phyloP scores from a whole-genome alignment of 768 basidiomycete species.

The Tricholoma sp. region DNA sequence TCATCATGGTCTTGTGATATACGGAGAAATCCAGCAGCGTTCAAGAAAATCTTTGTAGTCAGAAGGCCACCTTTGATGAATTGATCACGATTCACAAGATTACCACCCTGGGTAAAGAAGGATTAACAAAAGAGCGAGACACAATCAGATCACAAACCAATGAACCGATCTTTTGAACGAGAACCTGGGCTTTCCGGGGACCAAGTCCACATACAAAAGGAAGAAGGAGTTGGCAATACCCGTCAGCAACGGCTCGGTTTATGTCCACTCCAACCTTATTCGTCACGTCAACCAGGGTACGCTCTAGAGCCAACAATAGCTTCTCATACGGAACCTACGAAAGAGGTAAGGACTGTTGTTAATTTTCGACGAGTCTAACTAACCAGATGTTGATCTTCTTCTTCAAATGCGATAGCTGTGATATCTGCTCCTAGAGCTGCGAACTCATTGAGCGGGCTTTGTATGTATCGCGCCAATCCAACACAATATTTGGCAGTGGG shows the following conservation, averaged over 20 bases:
- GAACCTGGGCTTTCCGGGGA: conserved; percentile 83
- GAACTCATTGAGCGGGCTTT: conserved; percentile 93
- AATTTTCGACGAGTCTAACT: conserved; percentile 19
- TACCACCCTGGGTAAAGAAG: conserved; percentile 61
- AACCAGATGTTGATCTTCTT: conserved; percentile 84
- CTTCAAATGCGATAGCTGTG: conserved; percentile 74
- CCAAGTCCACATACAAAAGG: conserved; percentile 93
- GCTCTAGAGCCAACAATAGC: conserved; percentile 73
- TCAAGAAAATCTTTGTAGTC: conserved; percentile 86
- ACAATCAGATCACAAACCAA: conserved; percentile 44
- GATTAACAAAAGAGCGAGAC: conserved; percentile 4
- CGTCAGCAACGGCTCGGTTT: conserved; percentile 84
- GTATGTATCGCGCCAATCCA: conserved; percentile 87
- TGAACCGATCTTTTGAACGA: conserved; percentile 75
- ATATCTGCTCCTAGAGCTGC: conserved; percentile 86
- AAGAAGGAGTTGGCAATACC: conserved; percentile 84
- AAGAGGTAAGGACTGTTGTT: conserved; percentile 1
- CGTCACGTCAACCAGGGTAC: conserved; percentile 82
- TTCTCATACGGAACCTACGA: conserved; percentile 81
- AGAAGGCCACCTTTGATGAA: conserved; percentile 78
- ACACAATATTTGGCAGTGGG: conserved; percentile 86
- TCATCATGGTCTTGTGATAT: conserved; percentile 70
- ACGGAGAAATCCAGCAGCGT: conserved; percentile 87
- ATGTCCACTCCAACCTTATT: conserved; percentile 96
- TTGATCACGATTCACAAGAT: conserved; percentile 80